A percentile compares a stretch with the other conserved stretches of the same genome.
phyloP scores from a whole-genome alignment of 179 eudicot species.

The Spergularia azorica region DNA sequence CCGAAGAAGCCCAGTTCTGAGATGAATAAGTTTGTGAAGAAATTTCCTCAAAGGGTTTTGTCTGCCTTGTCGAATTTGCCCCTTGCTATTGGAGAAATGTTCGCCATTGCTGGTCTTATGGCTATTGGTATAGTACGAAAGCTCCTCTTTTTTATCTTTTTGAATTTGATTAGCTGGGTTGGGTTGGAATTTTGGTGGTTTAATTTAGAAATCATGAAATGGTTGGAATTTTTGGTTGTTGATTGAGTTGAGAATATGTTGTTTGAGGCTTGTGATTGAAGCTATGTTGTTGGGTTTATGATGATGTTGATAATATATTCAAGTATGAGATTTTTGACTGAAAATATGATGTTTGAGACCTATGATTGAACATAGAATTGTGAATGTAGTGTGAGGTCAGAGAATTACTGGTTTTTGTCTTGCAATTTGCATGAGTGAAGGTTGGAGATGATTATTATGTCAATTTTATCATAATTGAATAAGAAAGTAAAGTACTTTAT shows the following conservation, averaged over 20 bases:
- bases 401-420: not conserved
- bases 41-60: constrained; percentile 54
- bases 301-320: no score
- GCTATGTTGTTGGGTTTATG: not conserved
- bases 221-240: constrained; percentile 6
- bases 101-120: constrained; percentile 80
- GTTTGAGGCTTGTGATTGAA: no score
- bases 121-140: constrained; percentile 60
- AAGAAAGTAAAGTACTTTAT: no score
- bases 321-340: not conserved
- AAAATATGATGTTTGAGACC: not conserved
- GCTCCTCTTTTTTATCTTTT: not conserved
- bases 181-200: not conserved
- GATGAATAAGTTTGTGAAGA: constrained; percentile 41
- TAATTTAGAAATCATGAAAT: not conserved
- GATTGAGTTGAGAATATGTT: not conserved
- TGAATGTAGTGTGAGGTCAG: no score
- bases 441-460: not conserved
- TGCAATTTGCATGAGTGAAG: not conserved
- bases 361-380: no score
- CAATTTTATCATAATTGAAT: no score
- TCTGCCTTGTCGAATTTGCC: constrained; percentile 77
- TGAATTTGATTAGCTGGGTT: not conserved
- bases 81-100: constrained; percentile 90
- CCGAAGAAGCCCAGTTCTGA: constrained; percentile 31